phyloP scores from a whole-genome alignment of 108 stramenopile species.

The Nitzschia inconspicua region DNA sequence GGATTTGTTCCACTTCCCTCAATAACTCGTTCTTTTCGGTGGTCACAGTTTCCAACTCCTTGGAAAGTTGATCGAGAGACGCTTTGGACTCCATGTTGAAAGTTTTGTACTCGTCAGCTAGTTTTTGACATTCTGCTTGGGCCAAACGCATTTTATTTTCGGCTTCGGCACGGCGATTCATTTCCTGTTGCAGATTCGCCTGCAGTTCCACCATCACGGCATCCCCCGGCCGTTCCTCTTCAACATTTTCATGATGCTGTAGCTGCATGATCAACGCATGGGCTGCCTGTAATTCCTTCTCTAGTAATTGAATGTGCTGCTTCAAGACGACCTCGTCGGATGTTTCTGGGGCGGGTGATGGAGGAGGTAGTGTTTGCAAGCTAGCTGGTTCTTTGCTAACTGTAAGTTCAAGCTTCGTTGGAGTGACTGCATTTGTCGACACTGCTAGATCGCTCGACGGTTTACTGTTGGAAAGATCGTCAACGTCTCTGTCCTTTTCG shows the following conservation, averaged over 20 bases:
- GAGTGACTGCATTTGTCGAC: too few species aligned
- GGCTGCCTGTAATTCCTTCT: conserved; percentile 16
- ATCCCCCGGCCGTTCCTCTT: conserved; percentile 19
- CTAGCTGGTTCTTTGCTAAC: too few species aligned
- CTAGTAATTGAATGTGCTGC: conserved; percentile 5
- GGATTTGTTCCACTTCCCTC: conserved; percentile 30
- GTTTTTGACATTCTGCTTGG: conserved; percentile 17
- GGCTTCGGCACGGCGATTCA: conserved; percentile 44
- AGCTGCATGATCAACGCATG: conserved; percentile 24
- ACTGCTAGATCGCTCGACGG: too few species aligned
- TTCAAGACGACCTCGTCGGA: conserved; percentile 1
- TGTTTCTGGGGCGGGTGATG: background rate
- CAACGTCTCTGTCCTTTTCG: too few species aligned
- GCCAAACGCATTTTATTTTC: conserved; percentile 30
- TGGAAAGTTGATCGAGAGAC: conserved; percentile 7
- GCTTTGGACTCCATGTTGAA: conserved; percentile 23
- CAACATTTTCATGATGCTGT: conserved; percentile 7
- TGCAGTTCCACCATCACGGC: conserved; percentile 59
- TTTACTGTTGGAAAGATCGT: too few species aligned
- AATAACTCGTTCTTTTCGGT: conserved; percentile 5
- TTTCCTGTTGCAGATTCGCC: conserved; percentile 56
- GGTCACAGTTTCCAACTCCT: conserved; percentile 3
- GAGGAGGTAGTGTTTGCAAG: too few species aligned
- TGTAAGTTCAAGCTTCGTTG: too few species aligned
- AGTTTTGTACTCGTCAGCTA: conserved; percentile 20